Percentiles rank a stretch among this genome's conserved stretches.
These are phyloP conservation scores for Leccinum arenicola DNA, from an alignment of 768 basidiomycete species.

Conservation along the genomic window DNA sequence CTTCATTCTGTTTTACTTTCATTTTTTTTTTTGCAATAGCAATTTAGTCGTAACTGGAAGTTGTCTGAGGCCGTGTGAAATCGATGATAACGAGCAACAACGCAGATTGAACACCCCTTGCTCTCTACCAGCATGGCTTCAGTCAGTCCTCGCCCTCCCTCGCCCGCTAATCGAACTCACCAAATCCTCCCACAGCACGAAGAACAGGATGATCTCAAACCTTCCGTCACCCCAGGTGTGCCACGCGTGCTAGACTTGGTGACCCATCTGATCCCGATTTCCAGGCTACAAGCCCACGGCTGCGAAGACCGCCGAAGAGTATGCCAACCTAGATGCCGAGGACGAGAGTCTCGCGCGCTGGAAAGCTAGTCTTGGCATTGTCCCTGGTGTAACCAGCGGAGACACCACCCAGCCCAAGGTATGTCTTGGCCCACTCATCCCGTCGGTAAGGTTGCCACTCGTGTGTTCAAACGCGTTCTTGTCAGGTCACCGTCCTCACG, in stretches of 20 bases:
- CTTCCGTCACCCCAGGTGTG: constrained; percentile 66
- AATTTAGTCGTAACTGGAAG: constrained; percentile 13
- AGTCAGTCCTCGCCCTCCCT: constrained; percentile 35
- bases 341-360: constrained; percentile 94
- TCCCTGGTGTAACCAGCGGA: constrained; percentile 42
- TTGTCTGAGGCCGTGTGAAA: constrained; percentile 56
- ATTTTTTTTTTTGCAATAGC: constrained; percentile 22
- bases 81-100: constrained; percentile 37
- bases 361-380: constrained; percentile 92
- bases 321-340: constrained; percentile 79
- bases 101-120: constrained; percentile 18
- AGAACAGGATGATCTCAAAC: constrained; percentile 69
- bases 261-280: constrained; percentile 21
- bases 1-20: background rate
- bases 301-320: constrained; percentile 75
- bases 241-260: constrained; percentile 5
- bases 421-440: constrained; percentile 1
- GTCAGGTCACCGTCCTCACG: constrained; percentile 65
- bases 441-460: constrained; percentile 13
- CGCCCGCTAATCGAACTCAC: background rate
- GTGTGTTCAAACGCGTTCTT: constrained; percentile 21
- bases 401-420: constrained; percentile 66
- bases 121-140: constrained; percentile 46
- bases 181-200: constrained; percentile 39
- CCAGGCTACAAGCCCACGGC: constrained; percentile 74